These are phyloP conservation scores for Raphanus hybrid DNA, from an alignment of 441 rosid genomes.

Conservation along the genomic window DNA sequence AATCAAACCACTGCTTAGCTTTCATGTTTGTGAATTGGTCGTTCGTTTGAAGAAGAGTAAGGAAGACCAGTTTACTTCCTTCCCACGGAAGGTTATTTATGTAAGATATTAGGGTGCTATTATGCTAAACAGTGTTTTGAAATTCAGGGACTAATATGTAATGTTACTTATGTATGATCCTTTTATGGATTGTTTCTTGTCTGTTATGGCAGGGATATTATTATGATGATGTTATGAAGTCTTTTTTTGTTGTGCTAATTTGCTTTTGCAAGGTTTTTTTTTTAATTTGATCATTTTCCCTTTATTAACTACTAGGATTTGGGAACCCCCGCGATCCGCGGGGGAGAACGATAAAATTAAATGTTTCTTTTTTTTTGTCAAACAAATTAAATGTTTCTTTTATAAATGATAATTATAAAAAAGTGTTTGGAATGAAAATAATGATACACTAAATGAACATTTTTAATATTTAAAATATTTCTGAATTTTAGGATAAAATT, in stretches of 20 bases:
- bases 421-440: too few relatives aligned
- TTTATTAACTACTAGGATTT: too few relatives aligned
- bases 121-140: slow-evolving; percentile 23
- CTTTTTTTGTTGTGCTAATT: slow-evolving; percentile 9
- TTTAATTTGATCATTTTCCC: not conserved
- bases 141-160: slow-evolving; percentile 35
- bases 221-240: not conserved
- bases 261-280: not conserved
- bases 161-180: too few relatives aligned
- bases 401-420: too few relatives aligned
- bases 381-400: too few relatives aligned
- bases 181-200: slow-evolving; percentile 21
- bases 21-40: slow-evolving; percentile 91
- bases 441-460: too few relatives aligned
- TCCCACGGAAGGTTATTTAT: slow-evolving; percentile 21
- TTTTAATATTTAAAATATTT: too few relatives aligned
- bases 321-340: too few relatives aligned
- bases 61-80: not conserved
- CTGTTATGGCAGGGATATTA: too few relatives aligned
- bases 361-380: too few relatives aligned
- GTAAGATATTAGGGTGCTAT: slow-evolving; percentile 35
- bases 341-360: too few relatives aligned
- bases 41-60: slow-evolving; percentile 56
- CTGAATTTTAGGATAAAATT: too few relatives aligned
- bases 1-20: slow-evolving; percentile 77